Evolutionary conservation across 495 filamentous ascomycete genomes (phyloP).

Genomic region (Tuber borchii): DNA sequence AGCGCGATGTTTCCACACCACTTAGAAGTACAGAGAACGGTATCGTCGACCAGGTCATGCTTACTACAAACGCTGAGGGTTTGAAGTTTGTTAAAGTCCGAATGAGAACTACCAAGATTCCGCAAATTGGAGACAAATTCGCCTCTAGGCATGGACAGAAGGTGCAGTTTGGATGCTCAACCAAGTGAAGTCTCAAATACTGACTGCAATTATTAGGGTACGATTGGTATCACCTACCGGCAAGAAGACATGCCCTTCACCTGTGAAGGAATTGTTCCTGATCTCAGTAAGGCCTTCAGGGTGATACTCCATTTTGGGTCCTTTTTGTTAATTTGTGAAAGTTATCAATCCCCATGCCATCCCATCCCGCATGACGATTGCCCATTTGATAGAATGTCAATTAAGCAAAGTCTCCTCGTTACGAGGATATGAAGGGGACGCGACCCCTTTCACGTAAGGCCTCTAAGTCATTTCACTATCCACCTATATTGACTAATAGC

Average conservation of each 20-base stretch:
- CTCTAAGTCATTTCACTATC: background rate
- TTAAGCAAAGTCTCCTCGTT: slow-evolving; percentile 89
- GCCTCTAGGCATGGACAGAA: slow-evolving; percentile 98
- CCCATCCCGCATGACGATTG: slow-evolving; percentile 99
- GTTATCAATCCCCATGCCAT: slow-evolving; percentile 99
- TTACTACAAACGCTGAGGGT: slow-evolving; percentile 87
- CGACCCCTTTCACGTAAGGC: slow-evolving; percentile 76
- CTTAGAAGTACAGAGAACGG: slow-evolving; percentile 91
- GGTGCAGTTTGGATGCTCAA: slow-evolving; percentile 6
- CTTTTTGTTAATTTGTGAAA: slow-evolving; percentile 2
- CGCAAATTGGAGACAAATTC: slow-evolving; percentile 99
- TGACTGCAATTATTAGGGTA: slow-evolving; percentile 50
- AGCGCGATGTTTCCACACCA: slow-evolving; percentile 90
- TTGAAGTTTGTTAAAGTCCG: slow-evolving; percentile 92
- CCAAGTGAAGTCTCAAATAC: background rate
- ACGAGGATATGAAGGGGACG: slow-evolving; percentile 88
- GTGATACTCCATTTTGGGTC: background rate
- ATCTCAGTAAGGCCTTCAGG: slow-evolving; percentile 55
- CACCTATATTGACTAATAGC: background rate
- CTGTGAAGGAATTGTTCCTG: slow-evolving; percentile 78
- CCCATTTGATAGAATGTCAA: slow-evolving; percentile 98
- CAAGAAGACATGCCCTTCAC: slow-evolving; percentile 99
- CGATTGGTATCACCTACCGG: slow-evolving; percentile 94
- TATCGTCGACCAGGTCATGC: slow-evolving; percentile 85
- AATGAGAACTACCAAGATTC: slow-evolving; percentile 93